These are phyloP conservation scores for Pilasporangium apinafurcum DNA, from an alignment of 352 stramenopile species.

Conservation along the genomic window DNA sequence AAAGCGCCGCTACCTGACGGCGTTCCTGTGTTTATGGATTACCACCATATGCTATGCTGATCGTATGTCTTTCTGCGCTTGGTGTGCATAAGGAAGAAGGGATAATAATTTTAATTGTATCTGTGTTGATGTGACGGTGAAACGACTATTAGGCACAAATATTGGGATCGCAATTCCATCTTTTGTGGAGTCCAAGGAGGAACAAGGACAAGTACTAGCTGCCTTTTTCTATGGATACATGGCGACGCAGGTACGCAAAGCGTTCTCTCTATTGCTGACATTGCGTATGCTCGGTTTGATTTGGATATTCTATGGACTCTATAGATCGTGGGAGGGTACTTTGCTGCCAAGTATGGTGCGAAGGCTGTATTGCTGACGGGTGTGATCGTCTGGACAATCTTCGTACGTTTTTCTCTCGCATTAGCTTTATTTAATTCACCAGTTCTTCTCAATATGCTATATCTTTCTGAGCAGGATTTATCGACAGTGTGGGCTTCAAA, in stretches of 20 bases:
- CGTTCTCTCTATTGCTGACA: neutral
- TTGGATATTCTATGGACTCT: neutral
- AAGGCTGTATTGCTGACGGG: slow-evolving; percentile 70
- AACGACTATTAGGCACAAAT: slow-evolving; percentile 52
- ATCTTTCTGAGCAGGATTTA: slow-evolving; percentile 28
- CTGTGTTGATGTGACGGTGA: neutral
- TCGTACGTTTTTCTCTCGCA: slow-evolving; percentile 21
- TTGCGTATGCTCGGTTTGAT: neutral
- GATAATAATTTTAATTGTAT: neutral
- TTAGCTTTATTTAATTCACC: neutral
- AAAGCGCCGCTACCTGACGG: slow-evolving; percentile 61
- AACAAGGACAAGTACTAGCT: slow-evolving; percentile 77
- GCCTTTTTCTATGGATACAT: slow-evolving; percentile 88
- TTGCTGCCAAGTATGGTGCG: slow-evolving; percentile 57
- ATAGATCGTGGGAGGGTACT: slow-evolving; percentile 73
- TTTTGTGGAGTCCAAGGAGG: slow-evolving; percentile 66
- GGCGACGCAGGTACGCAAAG: slow-evolving; percentile 53
- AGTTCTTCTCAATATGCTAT: neutral
- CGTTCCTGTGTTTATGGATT: slow-evolving; percentile 64
- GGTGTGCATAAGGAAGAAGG: neutral
- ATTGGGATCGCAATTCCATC: slow-evolving; percentile 80
- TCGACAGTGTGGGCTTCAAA: slow-evolving; percentile 63
- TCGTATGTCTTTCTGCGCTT: slow-evolving; percentile 23
- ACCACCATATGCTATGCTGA: slow-evolving; percentile 85
- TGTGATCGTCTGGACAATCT: slow-evolving; percentile 81